A percentile compares a stretch with the other conserved stretches of the same genome.
Evolutionary conservation across 2,329 filamentous ascomycete species (phyloP).

Genomic region (Knufia petricola): DNA sequence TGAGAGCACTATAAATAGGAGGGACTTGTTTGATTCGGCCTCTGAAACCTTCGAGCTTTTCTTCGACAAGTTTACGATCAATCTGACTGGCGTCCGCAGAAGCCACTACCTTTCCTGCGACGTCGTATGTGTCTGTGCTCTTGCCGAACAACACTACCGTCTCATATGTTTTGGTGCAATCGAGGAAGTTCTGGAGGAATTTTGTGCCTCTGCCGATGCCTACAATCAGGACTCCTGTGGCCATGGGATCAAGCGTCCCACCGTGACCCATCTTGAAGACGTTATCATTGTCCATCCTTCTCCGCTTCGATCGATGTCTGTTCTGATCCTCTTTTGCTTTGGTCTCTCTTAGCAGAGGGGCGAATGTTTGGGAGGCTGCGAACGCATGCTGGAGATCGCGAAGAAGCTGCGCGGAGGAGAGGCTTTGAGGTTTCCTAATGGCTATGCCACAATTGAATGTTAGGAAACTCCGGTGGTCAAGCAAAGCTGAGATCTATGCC

Average conservation of each 20-base stretch:
- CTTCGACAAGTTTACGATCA: slow-evolving; percentile 59
- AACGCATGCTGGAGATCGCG: slow-evolving; percentile 79
- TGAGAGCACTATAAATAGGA: slow-evolving; percentile 84
- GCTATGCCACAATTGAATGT: slow-evolving; percentile 41
- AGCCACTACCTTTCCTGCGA: slow-evolving; percentile 70
- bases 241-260: slow-evolving; percentile 87
- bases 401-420: slow-evolving; percentile 83
- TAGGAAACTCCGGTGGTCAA: slow-evolving; percentile 8
- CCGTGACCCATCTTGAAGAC: slow-evolving; percentile 92
- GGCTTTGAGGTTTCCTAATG: slow-evolving; percentile 81
- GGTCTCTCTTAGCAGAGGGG: slow-evolving; percentile 61
- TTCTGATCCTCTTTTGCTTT: slow-evolving; percentile 13
- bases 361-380: slow-evolving; percentile 70
- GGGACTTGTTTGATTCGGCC: slow-evolving; percentile 84
- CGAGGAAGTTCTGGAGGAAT: slow-evolving; percentile 63
- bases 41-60: slow-evolving; percentile 70
- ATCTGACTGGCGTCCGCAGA: slow-evolving; percentile 50
- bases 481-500: background rate
- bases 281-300: slow-evolving; percentile 52
- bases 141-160: slow-evolving; percentile 81
- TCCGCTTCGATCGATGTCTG: slow-evolving; percentile 41
- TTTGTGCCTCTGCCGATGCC: slow-evolving; percentile 87
- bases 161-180: slow-evolving; percentile 90
- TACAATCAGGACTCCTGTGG: slow-evolving; percentile 83
- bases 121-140: slow-evolving; percentile 86